Evolutionary conservation across 1,139 yeast species (phyloP), one percentile per base, ranked within the genome.

Genomic region (Suhomyces chickasaworum): DNA sequence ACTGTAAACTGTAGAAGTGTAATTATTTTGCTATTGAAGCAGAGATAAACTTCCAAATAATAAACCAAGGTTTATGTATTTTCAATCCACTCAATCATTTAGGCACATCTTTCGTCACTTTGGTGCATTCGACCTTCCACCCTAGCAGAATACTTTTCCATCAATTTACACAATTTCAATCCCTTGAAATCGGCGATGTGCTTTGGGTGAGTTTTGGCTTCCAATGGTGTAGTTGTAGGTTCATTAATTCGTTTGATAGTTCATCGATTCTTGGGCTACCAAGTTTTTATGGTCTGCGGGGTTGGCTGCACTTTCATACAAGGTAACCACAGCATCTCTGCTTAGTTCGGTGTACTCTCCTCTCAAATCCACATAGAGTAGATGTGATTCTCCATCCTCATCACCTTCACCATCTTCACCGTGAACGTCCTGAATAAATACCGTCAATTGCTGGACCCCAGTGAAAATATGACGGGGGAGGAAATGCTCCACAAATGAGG

Each of bases 221-320:
- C n/a, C n/a, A n/a, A n/a, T n/a, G n/a, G n/a, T n/a, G n/a, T n/a
- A n/a, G n/a, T n/a, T n/a, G n/a, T n/a, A n/a, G n/a, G n/a, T n/a
- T n/a, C n/a, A 9, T 20, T 18, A 41, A 23, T 41, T 41, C 18
- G 25, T 36, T 17, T 41, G 48, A 39, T 31, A 35, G 35, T 48
- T 46, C 30, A 42, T 32, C 8, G 45, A 33, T 20, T 49, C 52
- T 13, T 37, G 41, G 17, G 46, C 49, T 22, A 48, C 43, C 37
- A 77, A 46, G 52, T 73, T 80, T 59, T 84, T 83, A 65, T 91
- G 97, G 61, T 91, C 97, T 3, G 86, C 81, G 0, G 97, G 97
- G 60, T 90, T 90, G 6, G 98, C 95, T 1, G 97, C 96, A 50
- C 90, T 81, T 64, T 91, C 98, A 64, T 91, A 91, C 22, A 86